Base-by-base conservation (phyloP, 352 stramenopile species). In the Globisporangium abappressorium region DNA sequence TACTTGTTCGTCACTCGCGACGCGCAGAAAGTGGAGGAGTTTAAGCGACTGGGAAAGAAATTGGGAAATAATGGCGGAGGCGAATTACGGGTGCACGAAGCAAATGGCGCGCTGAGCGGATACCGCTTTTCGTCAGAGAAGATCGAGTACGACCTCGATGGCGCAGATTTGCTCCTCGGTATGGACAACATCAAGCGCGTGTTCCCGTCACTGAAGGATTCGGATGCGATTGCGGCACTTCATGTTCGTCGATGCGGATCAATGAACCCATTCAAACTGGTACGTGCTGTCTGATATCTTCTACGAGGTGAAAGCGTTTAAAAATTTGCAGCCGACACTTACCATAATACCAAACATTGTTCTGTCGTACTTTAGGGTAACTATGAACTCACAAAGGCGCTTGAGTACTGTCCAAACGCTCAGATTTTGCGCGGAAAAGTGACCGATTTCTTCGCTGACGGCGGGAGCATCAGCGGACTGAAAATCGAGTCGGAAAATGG, bases 1-100 rank as follows among this genome's bases (percentile, higher is more conserved):
- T 92, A 92, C 70, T 60, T 92, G 6, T 93, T 91, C 51, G 83
- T 91, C 43, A 92, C 83, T 47, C 79, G 83, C 1, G 73, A 91
- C 24, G 43, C 36, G 9, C 18, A 55, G 22, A 89, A 90, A 66
- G 69, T 91, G 49, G 70, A 80, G 20, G 70, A 85, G 34, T 78
- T 92, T 62, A 79, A 84, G 59, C 57, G 56, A 3, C 64, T 85
- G 9, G 85, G 77, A 0, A 74, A 74, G 41, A 79, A 86, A 20
- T 63, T 91, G 43, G 73, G 82, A 36, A 60, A 63, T 9, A 83
- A 89, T 56, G 82, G 82, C 7, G 85, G 85, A 18, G 85, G 83
- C 11, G 59, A 71, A 20, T 70, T 90, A 12, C 77, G 83, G 11
- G 70, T 90, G 18, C 82, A 93, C 38, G 62, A 81, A 15, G 64